Percentiles rank a stretch among this genome's conserved stretches.
Conservation (phyloP, 768 basidiomycete genomes). For the Fistulinella prunicolor region DNA sequence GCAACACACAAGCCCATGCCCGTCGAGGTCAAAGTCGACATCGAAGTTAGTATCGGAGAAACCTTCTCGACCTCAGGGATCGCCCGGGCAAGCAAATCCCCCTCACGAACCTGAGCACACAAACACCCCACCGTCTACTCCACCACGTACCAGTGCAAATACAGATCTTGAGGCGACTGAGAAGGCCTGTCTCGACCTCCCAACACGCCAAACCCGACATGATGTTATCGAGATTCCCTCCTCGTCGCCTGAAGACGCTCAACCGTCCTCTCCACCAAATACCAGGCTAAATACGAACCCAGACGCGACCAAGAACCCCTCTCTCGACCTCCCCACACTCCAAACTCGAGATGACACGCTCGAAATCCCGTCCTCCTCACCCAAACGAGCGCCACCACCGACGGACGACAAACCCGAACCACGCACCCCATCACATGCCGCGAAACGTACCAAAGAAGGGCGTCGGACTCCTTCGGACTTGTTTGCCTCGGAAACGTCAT, state of each 20-base stretch:
- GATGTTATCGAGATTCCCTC: no score
- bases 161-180: no score
- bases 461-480: constrained; percentile 7
- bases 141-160: neutral
- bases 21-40: neutral
- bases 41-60: no score
- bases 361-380: constrained; percentile 1
- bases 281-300: neutral
- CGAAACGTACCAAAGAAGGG: constrained; percentile 12
- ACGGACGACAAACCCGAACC: neutral
- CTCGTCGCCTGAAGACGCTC: no score
- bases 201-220: no score
- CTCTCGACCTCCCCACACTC: neutral
- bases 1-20: neutral
- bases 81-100: no score
- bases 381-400: neutral
- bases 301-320: neutral
- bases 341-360: neutral
- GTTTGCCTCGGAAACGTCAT: constrained; percentile 17
- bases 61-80: neutral
- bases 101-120: neutral
- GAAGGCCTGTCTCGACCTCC: no score
- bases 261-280: neutral
- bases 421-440: neutral
- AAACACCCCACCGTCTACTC: neutral